Conservation (phyloP, 805 yeast genomes). For the Brettanomyces anomalus region DNA sequence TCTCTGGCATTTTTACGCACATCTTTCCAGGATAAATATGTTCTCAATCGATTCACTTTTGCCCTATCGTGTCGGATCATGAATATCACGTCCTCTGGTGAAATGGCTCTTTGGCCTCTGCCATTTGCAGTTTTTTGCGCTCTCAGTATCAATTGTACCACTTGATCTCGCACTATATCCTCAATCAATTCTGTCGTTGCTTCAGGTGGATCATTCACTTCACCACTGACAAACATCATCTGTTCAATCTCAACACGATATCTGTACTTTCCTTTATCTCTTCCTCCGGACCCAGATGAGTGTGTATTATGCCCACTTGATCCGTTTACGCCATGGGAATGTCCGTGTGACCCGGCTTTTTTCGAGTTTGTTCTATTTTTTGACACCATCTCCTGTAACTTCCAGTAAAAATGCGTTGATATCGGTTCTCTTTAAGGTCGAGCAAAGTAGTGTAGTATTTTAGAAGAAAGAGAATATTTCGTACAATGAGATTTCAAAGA, state of each 20-base stretch:
- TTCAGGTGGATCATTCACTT: slow-evolving; percentile 86
- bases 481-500: too few species aligned
- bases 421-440: too few species aligned
- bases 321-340: background rate
- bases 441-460: too few species aligned
- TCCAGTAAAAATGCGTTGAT: too few species aligned
- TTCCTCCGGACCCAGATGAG: slow-evolving; percentile 2
- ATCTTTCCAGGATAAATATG: slow-evolving; percentile 94
- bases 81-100: slow-evolving; percentile 91
- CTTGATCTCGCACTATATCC: slow-evolving; percentile 92
- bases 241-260: slow-evolving; percentile 92
- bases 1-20: slow-evolving; percentile 72
- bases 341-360: background rate
- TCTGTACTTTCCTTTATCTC: slow-evolving; percentile 42
- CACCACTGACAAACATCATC: slow-evolving; percentile 99
- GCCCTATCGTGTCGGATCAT: slow-evolving; percentile 89
- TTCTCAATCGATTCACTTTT: slow-evolving; percentile 82
- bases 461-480: too few species aligned
- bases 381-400: background rate
- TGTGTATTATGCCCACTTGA: background rate
- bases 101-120: slow-evolving; percentile 75
- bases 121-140: slow-evolving; percentile 68
- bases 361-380: background rate
- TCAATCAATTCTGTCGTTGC: slow-evolving; percentile 90
- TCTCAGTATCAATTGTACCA: slow-evolving; percentile 70